These are phyloP conservation scores for Extremus antarcticus DNA, from an alignment of 495 filamentous ascomycete genomes.

Conservation along the genomic window DNA sequence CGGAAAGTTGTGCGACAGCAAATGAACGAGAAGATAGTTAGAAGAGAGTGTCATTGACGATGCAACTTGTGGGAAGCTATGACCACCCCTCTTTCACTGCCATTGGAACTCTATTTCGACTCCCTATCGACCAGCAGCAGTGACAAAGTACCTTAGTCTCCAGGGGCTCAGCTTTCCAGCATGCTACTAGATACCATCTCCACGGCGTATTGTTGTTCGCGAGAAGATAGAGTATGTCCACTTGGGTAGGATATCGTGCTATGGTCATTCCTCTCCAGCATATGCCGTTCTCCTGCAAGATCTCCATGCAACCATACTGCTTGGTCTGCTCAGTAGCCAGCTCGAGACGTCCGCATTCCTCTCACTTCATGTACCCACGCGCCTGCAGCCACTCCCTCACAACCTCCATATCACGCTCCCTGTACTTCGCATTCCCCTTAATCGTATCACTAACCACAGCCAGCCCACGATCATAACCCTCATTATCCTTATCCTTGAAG, in stretches of 20 bases:
- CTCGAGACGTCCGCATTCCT: too few species aligned
- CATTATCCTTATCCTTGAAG: constrained; percentile 71
- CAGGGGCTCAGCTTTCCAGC: too few species aligned
- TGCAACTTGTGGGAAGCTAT: neutral
- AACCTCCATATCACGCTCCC: constrained; percentile 54
- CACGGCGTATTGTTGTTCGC: too few species aligned
- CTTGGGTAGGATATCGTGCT: neutral
- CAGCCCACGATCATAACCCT: constrained; percentile 67
- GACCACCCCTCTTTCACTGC: neutral
- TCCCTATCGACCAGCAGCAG: too few species aligned
- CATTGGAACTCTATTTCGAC: too few species aligned
- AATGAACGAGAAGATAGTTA: neutral
- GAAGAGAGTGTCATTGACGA: neutral
- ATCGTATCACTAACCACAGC: constrained; percentile 73
- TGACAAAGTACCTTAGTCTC: too few species aligned
- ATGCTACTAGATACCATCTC: too few species aligned
- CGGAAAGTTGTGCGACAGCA: neutral
- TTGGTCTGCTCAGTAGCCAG: neutral
- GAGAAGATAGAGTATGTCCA: too few species aligned
- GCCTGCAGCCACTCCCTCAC: constrained; percentile 61
- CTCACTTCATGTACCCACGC: constrained; percentile 43
- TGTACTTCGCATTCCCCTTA: constrained; percentile 64
- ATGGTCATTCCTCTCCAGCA: neutral
- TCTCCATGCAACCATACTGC: neutral
- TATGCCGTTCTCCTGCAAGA: neutral